Percentiles rank a stretch among this genome's conserved stretches.
These are phyloP conservation scores for Metschnikowia cerradonensis DNA, from an alignment of 805 yeast genomes.

Conservation along the genomic window DNA sequence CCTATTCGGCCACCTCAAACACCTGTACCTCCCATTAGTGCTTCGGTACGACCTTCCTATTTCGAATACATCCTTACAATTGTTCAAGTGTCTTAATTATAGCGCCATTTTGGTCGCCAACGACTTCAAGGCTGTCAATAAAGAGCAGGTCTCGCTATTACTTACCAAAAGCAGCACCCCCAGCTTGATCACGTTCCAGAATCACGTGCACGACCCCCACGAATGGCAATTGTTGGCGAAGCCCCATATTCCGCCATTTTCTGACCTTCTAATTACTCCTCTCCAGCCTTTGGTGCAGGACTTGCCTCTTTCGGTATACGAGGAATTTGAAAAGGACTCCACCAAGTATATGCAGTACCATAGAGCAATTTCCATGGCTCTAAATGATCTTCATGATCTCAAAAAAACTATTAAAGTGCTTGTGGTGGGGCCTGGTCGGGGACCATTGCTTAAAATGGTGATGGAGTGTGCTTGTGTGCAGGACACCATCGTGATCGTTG, in stretches of 20 bases:
- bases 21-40: slow-evolving; percentile 2
- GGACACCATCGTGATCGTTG: slow-evolving; percentile 49
- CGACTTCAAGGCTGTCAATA: background rate
- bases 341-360: slow-evolving; percentile 68
- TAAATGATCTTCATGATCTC: slow-evolving; percentile 24
- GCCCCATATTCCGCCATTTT: background rate
- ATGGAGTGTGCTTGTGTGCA: slow-evolving; percentile 12
- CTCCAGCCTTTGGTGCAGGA: slow-evolving; percentile 65
- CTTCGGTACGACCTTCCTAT: slow-evolving; percentile 1
- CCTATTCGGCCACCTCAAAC: background rate
- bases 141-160: background rate
- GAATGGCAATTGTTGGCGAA: slow-evolving; percentile 4
- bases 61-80: background rate
- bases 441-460: slow-evolving; percentile 61
- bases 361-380: slow-evolving; percentile 56
- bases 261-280: slow-evolving; percentile 42
- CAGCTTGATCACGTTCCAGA: slow-evolving; percentile 1
- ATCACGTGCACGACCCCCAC: background rate
- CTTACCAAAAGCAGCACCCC: background rate
- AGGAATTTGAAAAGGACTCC: slow-evolving; percentile 65
- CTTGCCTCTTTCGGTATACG: slow-evolving; percentile 58
- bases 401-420: slow-evolving; percentile 32
- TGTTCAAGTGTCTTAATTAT: slow-evolving; percentile 12
- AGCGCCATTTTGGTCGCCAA: slow-evolving; percentile 5
- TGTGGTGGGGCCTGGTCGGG: slow-evolving; percentile 86